phyloP scores from a whole-genome alignment of 2,329 filamentous ascomycete species.

The Phyllosticta capitalensis region DNA sequence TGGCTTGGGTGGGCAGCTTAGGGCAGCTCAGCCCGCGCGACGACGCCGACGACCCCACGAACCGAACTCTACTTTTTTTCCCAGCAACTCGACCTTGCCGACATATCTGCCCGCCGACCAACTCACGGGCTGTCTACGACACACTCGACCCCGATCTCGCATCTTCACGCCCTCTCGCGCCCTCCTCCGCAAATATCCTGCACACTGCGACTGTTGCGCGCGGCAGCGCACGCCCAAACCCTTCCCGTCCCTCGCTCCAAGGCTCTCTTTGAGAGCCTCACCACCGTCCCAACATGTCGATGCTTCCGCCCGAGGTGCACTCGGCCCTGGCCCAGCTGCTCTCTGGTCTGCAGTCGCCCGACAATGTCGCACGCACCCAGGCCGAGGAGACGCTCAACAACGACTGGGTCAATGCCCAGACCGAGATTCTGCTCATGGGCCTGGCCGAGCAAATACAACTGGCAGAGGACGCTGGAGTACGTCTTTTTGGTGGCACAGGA shows the following conservation, averaged over 20 bases:
- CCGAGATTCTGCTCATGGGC: slow-evolving; percentile 86
- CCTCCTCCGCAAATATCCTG: slow-evolving; percentile 2
- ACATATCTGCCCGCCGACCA: background rate
- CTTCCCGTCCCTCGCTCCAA: background rate
- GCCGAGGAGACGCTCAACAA: slow-evolving; percentile 85
- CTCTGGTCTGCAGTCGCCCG: slow-evolving; percentile 71
- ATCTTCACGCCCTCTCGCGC: background rate
- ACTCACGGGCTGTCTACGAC: background rate
- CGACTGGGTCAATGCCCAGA: slow-evolving; percentile 75
- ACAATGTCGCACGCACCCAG: slow-evolving; percentile 75
- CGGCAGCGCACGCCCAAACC: slow-evolving; percentile 7
- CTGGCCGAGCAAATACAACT: slow-evolving; percentile 83
- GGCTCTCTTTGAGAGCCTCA: background rate
- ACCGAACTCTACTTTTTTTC: background rate
- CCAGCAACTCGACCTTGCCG: slow-evolving; percentile 1
- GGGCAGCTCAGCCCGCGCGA: background rate
- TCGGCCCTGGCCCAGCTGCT: slow-evolving; percentile 78
- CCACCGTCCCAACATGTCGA: slow-evolving; percentile 54
- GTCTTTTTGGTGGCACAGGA: slow-evolving; percentile 16
- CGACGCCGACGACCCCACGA: background rate
- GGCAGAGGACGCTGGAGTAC: slow-evolving; percentile 63
- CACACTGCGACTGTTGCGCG: slow-evolving; percentile 2
- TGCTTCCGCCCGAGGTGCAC: slow-evolving; percentile 76
- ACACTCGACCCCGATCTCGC: background rate
- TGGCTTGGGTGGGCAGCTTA: background rate